Evolutionary conservation across 139 green algal genomes (phyloP).

Genomic region (Spirogloea muscicola): DNA sequence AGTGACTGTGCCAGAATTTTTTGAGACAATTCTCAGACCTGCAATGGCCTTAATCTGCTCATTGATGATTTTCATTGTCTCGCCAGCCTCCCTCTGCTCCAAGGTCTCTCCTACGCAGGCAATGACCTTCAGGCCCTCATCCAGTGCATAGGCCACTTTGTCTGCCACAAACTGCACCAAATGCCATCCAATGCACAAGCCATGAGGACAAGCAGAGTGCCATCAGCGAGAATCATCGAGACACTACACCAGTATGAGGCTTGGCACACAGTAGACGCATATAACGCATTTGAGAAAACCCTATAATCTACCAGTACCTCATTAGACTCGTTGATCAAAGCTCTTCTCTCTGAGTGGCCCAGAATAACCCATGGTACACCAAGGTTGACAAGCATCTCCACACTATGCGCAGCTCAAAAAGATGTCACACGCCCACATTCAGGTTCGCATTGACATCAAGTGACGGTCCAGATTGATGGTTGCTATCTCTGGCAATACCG

Average conservation of each 20-base stretch:
- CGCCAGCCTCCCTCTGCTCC: conserved; percentile 77
- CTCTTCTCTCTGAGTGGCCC: conserved; percentile 89
- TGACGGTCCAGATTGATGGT: too few species aligned
- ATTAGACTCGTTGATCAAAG: conserved; percentile 80
- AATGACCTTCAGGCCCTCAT: conserved; percentile 83
- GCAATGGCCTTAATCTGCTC: conserved; percentile 54
- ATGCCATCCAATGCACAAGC: neutral
- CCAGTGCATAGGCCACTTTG: conserved; percentile 85
- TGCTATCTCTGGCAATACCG: too few species aligned
- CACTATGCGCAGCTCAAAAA: too few species aligned
- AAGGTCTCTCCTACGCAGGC: conserved; percentile 97
- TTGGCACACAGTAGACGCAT: too few species aligned
- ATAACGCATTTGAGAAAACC: too few species aligned
- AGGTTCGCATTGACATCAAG: too few species aligned
- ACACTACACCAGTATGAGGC: neutral
- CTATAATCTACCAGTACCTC: too few species aligned
- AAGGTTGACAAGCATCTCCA: conserved; percentile 61
- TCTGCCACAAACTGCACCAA: conserved; percentile 64
- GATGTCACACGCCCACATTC: too few species aligned
- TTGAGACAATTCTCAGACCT: conserved; percentile 5
- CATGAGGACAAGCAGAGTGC: neutral
- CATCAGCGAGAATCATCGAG: neutral
- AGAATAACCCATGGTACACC: conserved; percentile 89
- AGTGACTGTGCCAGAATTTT: neutral
- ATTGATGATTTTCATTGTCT: conserved; percentile 50